A percentile compares a stretch with the other conserved stretches of the same genome.
phyloP scores from a whole-genome alignment of 73 alveolate species.

The Paramecium primaurelia region DNA sequence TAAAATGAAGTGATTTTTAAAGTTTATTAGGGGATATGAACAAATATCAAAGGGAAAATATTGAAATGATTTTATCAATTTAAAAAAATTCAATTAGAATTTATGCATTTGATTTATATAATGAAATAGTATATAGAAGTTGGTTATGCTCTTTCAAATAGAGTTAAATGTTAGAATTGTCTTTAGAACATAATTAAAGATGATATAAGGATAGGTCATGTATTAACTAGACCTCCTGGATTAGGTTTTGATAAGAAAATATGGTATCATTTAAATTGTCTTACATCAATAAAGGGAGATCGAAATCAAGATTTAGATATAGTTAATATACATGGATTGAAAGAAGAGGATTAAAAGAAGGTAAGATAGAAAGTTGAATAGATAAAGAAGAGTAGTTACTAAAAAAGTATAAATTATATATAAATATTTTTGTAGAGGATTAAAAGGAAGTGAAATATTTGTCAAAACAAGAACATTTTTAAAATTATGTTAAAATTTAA shows the following conservation, averaged over 20 bases:
- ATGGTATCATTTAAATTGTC: constrained; percentile 41
- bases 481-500: neutral
- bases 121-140: constrained; percentile 32
- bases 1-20: neutral
- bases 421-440: neutral
- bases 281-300: neutral
- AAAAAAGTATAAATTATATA: neutral
- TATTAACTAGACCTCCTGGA: neutral
- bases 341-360: neutral
- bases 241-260: constrained; percentile 6
- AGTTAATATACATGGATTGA: neutral
- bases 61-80: neutral
- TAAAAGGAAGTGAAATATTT: neutral
- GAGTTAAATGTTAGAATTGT: constrained; percentile 5
- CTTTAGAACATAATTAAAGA: neutral
- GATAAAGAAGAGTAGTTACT: neutral
- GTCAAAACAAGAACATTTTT: neutral
- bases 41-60: neutral
- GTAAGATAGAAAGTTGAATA: neutral
- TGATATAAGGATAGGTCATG: constrained; percentile 3
- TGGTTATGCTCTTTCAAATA: constrained; percentile 2
- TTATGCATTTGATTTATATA: neutral
- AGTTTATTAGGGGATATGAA: neutral
- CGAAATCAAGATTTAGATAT: constrained; percentile 12
- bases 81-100: neutral